Base-by-base conservation (phyloP, 805 yeast species). In the Myxozyma sirexii region DNA sequence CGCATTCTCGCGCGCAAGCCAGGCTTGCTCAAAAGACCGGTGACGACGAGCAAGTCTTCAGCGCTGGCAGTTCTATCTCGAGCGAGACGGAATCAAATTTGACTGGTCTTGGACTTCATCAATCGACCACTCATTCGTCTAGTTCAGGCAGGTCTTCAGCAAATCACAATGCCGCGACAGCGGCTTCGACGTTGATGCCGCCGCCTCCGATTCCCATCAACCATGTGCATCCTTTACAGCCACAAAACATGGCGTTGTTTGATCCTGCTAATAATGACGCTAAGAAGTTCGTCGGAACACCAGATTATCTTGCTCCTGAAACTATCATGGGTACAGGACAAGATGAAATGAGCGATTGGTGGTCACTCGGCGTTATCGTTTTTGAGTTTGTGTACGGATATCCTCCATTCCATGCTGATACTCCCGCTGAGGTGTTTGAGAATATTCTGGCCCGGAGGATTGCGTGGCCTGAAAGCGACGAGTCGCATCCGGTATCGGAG, bases 241-340 rank as follows among this genome's bases (percentile, higher is more conserved):
- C 46, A 39, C 63, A 27, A 43, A 58, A 52, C 41, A 55, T 59
- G 59, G 67, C 91, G 0, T 77, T 92, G 44, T 90, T 85, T 70
- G 91, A 91, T 71, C 96, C 96, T 0, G 80, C 80, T 24, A 41
- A 42, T 23, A 81, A 80, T 57, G 83, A 81, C 54, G 76, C 79
- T 26, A 82, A 84, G 67, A 82, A 81, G 62, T 92, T 93, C 68
- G 96, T 91, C 33, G 99, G 99, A 0, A 94, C 99, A 0, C 99
- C 99, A 0, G 99, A 94, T 72, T 94, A 94, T 73, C 80, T 96
- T 41, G 96, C 99, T 0, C 99, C 99, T 0, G 99, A 94, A 71
- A 92, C 97, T 0, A 90, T 94, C 62, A 78, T 81, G 43, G 98
- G 97, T 41, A 78, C 80, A 1, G 87, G 88, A 0, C 97, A 93